Evolutionary conservation across 345 rosid species (phyloP).

Genomic region (Eucalyptus urophylla): DNA sequence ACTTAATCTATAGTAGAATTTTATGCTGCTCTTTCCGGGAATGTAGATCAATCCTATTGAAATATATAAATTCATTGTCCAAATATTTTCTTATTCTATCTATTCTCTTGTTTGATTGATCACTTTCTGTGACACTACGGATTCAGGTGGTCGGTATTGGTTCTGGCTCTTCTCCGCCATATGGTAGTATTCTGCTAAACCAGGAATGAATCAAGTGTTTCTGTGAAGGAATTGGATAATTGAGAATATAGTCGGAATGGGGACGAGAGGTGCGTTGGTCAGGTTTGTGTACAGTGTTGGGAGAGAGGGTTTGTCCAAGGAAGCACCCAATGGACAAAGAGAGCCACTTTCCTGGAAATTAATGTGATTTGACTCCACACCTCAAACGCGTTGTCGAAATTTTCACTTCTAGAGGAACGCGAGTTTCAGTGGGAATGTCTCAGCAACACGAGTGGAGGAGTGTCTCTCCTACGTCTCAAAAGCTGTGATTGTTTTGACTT

Average conservation of each 20-base stretch:
- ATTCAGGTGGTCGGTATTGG: background rate
- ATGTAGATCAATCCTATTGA: background rate
- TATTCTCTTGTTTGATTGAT: background rate
- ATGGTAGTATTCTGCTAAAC: background rate
- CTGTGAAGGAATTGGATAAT: background rate
- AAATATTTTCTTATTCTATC: background rate
- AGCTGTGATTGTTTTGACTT: background rate
- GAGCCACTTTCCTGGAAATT: background rate
- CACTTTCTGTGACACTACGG: background rate
- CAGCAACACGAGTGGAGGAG: background rate
- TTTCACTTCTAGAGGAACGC: background rate
- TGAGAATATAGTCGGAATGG: background rate
- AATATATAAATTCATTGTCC: background rate
- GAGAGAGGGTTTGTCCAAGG: background rate
- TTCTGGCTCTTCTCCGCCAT: background rate
- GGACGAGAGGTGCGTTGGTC: background rate
- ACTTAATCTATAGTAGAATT: background rate
- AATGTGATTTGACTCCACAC: background rate
- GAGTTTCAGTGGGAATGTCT: background rate
- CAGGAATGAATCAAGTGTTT: background rate
- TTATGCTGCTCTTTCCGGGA: fast-evolving
- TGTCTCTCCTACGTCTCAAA: background rate
- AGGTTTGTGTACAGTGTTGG: background rate
- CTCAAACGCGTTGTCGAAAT: background rate
- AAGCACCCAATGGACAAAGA: background rate